Evolutionary conservation across 2,329 filamentous ascomycete genomes (phyloP), one percentile per base, ranked within the genome.

Genomic region (Cryphonectria japonica): DNA sequence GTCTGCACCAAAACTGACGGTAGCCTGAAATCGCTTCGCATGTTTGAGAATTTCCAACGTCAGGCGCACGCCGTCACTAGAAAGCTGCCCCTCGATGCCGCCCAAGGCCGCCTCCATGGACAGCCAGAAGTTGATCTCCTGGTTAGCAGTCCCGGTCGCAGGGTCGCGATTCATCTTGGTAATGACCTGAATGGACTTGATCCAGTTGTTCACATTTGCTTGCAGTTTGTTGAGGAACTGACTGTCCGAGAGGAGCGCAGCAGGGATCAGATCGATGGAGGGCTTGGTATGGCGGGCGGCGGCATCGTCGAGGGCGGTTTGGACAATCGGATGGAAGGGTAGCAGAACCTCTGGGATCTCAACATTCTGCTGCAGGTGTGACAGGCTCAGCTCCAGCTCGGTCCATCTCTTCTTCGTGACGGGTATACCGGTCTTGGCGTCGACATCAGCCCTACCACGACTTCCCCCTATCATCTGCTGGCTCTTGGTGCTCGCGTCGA

Each of bases 51-150:
- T 95, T 76, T 98, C 95, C 79, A 99, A 88, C 0, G 97, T 98
- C 77, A 99, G 83, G 76, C 90, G 87, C 29, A 99, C 95, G 39
- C 96, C 96, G 69, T 97, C 93, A 74, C 95, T 94, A 73, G 91
- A 87, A 70, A 99, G 87, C 80, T 98, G 95, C 57, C 87, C 89
- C 80, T 98, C 95, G 72, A 99, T 97, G 39, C 92, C 92, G 79
- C 98, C 95, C 74, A 99, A 83, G 5, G 95, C 93, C 22, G 92
- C 92, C 81, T 99, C 97, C 93, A 99, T 97, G 1, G 94, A 97
- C 66, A 99, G 82, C 96, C 96, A 99, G 79, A 99, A 99, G 81
- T 98, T 98, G 81, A 99, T 97, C 81, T 99, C 96, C 80, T 98
- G 96, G 70, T 93, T 95, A 43, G 96, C 96, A 32, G 94, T 97